A percentile compares a stretch with the other conserved stretches of the same genome.
phyloP scores from a whole-genome alignment of 768 basidiomycete species.

The Mycena latifolia region DNA sequence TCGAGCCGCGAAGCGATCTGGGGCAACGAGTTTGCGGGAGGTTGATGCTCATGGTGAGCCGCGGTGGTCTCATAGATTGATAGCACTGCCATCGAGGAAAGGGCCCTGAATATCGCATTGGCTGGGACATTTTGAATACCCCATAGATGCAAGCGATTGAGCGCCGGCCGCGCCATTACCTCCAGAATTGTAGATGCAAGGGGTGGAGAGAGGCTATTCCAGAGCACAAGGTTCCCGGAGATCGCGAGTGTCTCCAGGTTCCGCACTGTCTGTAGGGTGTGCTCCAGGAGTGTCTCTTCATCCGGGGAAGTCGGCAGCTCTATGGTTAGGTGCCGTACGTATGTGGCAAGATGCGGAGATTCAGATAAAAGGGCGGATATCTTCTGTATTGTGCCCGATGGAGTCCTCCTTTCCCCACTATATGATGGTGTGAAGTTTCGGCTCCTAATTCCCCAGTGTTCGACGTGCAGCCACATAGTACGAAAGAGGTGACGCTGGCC shows the following conservation, averaged over 20 bases:
- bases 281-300: slow-evolving; percentile 11
- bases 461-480: slow-evolving; percentile 14
- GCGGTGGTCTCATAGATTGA: background rate
- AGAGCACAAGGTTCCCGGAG: background rate
- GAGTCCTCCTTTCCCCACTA: background rate
- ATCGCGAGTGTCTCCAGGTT: slow-evolving; percentile 4
- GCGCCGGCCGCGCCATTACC: background rate
- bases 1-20: background rate
- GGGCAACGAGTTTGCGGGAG: background rate
- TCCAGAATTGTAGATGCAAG: background rate
- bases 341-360: slow-evolving; percentile 9
- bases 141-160: background rate
- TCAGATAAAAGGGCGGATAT: background rate
- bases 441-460: slow-evolving; percentile 6
- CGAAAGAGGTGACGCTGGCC: slow-evolving; percentile 20
- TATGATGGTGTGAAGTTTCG: background rate
- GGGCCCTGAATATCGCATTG: background rate
- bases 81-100: background rate
- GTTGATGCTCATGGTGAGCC: background rate
- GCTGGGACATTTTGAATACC: background rate
- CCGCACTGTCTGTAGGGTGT: background rate
- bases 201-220: background rate
- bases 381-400: background rate
- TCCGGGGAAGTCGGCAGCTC: slow-evolving; percentile 1
- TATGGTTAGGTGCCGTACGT: slow-evolving; percentile 11